Base-by-base conservation (phyloP, 352 stramenopile genomes). In the Blastocystis sp. region DNA sequence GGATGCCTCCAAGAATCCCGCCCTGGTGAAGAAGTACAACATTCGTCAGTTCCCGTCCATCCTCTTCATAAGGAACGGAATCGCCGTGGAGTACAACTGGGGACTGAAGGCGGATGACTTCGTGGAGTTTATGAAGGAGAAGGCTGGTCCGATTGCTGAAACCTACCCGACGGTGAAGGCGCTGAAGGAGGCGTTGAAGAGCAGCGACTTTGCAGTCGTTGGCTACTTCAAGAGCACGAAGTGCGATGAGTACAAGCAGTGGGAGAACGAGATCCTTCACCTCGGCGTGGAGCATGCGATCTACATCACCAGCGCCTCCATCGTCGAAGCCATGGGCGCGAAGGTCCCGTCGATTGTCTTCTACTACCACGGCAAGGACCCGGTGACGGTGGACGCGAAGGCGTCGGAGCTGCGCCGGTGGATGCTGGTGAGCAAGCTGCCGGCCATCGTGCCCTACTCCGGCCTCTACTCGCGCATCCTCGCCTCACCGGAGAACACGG, bases 171-270 rank as follows among this genome's bases (percentile, higher is more conserved):
- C 28, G 28, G 28, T 34, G 28, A 34, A 34, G 28, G 28, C 28
- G 28, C 0, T 34, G 28, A 34, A 34, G 28, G 28, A 34, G 28
- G 28, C 28, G 28, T 34, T 34, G 28, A 34, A 34, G 28, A 34
- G 28, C 28, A 34, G 28, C 28, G 28, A 34, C 28, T 34, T 34
- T 11, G 71, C 66, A 14, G 38, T 66, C n/a, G 71, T 81, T n/a
- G 71, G 40, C 10, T 54, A 81, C 60, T 81, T 81, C 71, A 34
- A 21, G 10, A 81, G 14, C 1, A 60, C 64, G 21, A 64, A n/a
- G 43, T 66, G 54, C 24, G 48, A 66, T 1, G 66, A 81, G 52
- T 81, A 81, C 45, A 81, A 81, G 71, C 54, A 81, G 21, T 81
- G 64, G 28, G 24, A 38, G 59, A 59, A 65, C 21, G 45, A 40